Evolutionary conservation across 1,284 basidiomycete species (phyloP).

Genomic region (Phylloboletellus chloephorus): DNA sequence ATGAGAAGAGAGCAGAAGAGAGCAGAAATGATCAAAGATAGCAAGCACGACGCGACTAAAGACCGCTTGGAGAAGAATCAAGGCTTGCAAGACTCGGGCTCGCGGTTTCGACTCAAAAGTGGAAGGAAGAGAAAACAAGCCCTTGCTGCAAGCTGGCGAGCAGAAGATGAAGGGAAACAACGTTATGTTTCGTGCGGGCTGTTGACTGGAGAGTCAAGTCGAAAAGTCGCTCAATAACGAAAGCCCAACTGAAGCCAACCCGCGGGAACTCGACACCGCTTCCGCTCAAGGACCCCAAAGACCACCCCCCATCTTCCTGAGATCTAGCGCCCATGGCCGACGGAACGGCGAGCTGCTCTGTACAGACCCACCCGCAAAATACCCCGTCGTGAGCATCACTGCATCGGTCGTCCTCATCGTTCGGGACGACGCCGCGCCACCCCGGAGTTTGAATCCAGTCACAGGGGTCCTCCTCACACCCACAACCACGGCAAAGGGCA

Average conservation of each 20-base stretch:
- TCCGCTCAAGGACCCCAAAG: slow-evolving; percentile 17
- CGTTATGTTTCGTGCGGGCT: slow-evolving; percentile 28
- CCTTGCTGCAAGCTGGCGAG: slow-evolving; percentile 24
- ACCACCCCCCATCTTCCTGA: background rate
- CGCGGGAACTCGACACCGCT: slow-evolving; percentile 31
- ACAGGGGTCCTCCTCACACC: slow-evolving; percentile 29
- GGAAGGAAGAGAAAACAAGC: slow-evolving; percentile 18
- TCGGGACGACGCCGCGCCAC: slow-evolving; percentile 10
- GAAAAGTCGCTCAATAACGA: slow-evolving; percentile 29
- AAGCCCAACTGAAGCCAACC: slow-evolving; percentile 19
- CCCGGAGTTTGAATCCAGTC: slow-evolving; percentile 30
- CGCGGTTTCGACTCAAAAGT: slow-evolving; percentile 19
- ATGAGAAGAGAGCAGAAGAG: slow-evolving; percentile 28
- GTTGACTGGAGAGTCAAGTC: slow-evolving; percentile 26
- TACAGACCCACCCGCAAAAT: background rate
- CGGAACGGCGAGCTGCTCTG: slow-evolving; percentile 1
- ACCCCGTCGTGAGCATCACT: background rate
- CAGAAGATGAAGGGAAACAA: slow-evolving; percentile 23
- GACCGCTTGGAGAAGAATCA: slow-evolving; percentile 21
- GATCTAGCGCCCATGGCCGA: no score
- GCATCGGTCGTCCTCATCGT: slow-evolving; percentile 1
- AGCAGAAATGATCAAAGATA: slow-evolving; percentile 35
- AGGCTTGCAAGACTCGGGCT: slow-evolving; percentile 20
- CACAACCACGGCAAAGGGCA: no score
- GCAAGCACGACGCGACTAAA: slow-evolving; percentile 32